Percentiles rank a stretch among this genome's conserved stretches.
These are phyloP conservation scores for Forsythia viridissima DNA, from an alignment of 257 asterid genomes.

Conservation along the genomic window DNA sequence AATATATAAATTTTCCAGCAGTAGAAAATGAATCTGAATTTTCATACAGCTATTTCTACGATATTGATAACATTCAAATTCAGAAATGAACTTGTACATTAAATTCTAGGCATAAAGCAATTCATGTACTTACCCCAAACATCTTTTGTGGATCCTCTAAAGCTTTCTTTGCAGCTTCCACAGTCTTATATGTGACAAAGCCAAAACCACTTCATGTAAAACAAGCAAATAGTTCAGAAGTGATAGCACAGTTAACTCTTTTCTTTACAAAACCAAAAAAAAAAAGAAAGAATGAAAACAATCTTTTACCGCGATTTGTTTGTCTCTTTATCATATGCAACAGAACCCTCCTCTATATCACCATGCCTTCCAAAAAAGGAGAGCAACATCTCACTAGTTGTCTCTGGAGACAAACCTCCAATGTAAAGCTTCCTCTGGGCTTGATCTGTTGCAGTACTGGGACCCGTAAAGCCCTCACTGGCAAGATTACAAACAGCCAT, in stretches of 20 bases:
- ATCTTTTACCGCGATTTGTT: slow-evolving; percentile 67
- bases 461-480: slow-evolving; percentile 62
- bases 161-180: slow-evolving; percentile 79
- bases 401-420: slow-evolving; percentile 82
- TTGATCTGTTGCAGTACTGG: slow-evolving; percentile 56
- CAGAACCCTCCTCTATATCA: slow-evolving; percentile 89
- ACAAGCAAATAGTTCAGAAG: slow-evolving; percentile 30
- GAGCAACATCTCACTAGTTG: slow-evolving; percentile 75
- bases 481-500: slow-evolving; percentile 91
- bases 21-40: neutral
- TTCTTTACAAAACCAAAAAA: neutral
- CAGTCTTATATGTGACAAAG: slow-evolving; percentile 72
- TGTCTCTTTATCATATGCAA: slow-evolving; percentile 80
- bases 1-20: neutral
- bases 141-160: slow-evolving; percentile 72
- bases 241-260: neutral
- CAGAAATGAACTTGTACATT: neutral
- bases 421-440: slow-evolving; percentile 79
- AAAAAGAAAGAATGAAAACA: slow-evolving; percentile 3
- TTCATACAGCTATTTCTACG: neutral
- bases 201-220: slow-evolving; percentile 72
- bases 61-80: neutral
- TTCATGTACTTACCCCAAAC: slow-evolving; percentile 63
- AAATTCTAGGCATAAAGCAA: slow-evolving; percentile 1
- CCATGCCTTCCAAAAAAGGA: slow-evolving; percentile 63